Conservation (phyloP, 2,329 filamentous ascomycete species). For the Rutstroemia sp. region DNA sequence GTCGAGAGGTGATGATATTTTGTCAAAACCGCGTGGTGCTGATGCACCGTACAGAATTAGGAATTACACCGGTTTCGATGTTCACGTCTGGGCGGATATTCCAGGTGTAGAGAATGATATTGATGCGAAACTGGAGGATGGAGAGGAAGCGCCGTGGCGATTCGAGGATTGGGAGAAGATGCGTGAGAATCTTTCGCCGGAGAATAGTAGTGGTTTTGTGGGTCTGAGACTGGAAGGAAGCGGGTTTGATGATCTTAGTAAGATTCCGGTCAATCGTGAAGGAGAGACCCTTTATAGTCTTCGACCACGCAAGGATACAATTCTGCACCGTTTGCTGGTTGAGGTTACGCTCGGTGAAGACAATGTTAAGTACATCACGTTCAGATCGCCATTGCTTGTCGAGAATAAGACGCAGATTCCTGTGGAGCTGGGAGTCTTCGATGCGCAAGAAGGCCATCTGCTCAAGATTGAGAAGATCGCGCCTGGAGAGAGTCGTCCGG, state of each 20-base stretch:
- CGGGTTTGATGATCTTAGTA: constrained; percentile 84
- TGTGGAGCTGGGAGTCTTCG: constrained; percentile 86
- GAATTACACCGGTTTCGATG: constrained; percentile 91
- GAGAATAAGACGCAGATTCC: constrained; percentile 98
- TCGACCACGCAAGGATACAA: constrained; percentile 75
- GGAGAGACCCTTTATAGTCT: constrained; percentile 87
- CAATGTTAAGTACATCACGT: constrained; percentile 96
- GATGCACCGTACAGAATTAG: constrained; percentile 91
- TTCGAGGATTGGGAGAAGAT: constrained; percentile 97
- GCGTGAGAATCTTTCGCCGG: constrained; percentile 83
- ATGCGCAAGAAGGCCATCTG: constrained; percentile 76
- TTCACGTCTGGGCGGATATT: constrained; percentile 74
- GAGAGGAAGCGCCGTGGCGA: constrained; percentile 87
- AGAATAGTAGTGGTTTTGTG: constrained; percentile 72
- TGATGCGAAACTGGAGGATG: constrained; percentile 73
- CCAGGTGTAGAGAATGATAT: constrained; percentile 59
- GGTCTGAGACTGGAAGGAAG: constrained; percentile 83
- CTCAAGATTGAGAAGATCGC: constrained; percentile 97
- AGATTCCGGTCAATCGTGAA: constrained; percentile 87
- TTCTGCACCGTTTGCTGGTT: constrained; percentile 84
- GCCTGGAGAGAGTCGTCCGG: constrained; percentile 81
- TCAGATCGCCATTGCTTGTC: constrained; percentile 82
- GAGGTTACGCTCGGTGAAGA: constrained; percentile 87
- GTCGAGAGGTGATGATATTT: constrained; percentile 72
- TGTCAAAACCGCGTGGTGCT: constrained; percentile 84